Evolutionary conservation across 768 basidiomycete species (phyloP).

Genomic region (Mycena maculata): DNA sequence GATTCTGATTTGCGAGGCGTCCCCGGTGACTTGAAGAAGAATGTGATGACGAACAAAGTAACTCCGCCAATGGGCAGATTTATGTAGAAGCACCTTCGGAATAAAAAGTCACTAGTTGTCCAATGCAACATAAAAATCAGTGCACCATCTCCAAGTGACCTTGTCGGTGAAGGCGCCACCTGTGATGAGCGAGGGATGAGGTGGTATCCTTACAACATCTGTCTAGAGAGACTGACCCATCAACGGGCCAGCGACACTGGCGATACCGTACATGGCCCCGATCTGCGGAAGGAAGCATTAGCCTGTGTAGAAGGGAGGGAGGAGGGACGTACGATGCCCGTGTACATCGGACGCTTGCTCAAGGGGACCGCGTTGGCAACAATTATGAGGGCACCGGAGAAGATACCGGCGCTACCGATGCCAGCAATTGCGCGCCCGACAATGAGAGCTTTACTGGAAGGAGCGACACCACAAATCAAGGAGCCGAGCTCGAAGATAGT

Average conservation of each 20-base stretch:
- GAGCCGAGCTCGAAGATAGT: constrained; percentile 3
- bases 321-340: too few relatives aligned
- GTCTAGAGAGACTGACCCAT: neutral
- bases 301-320: too few relatives aligned
- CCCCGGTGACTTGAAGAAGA: neutral
- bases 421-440: constrained; percentile 30
- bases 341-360: constrained; percentile 18
- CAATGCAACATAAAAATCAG: constrained; percentile 40
- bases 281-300: too few relatives aligned
- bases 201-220: too few relatives aligned
- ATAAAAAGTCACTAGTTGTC: neutral
- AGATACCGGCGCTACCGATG: constrained; percentile 18
- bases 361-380: constrained; percentile 21
- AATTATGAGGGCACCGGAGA: constrained; percentile 25
- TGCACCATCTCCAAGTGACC: constrained; percentile 49
- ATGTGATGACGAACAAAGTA: neutral
- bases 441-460: constrained; percentile 15
- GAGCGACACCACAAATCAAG: constrained; percentile 24
- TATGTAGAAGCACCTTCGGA: neutral
- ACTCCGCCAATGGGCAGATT: neutral
- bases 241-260: neutral
- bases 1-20: neutral
- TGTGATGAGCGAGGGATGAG: too few relatives aligned
- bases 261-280: constrained; percentile 18
- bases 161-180: constrained; percentile 4